A percentile compares a stretch with the other conserved stretches of the same genome.
phyloP scores from a whole-genome alignment of 257 asterid species.

The Paraleonurus japonicus region DNA sequence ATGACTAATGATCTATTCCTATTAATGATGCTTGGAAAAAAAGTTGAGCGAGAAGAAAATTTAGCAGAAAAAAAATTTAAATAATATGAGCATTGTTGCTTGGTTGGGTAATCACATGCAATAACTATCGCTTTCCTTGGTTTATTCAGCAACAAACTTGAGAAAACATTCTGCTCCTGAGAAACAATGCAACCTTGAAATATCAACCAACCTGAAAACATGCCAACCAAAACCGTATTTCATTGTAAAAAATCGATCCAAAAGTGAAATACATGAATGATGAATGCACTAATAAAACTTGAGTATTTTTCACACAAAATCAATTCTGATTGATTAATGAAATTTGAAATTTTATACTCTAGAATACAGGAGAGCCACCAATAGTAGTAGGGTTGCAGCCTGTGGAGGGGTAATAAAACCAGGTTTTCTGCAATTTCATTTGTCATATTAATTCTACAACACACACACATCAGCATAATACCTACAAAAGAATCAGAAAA shows the following conservation, averaged over 20 bases:
- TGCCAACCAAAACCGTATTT: background rate
- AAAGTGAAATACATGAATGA: background rate
- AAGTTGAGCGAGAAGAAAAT: too few relatives aligned
- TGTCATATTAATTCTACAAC: background rate
- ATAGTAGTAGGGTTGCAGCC: constrained; percentile 1
- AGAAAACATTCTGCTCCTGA: background rate
- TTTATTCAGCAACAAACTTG: background rate
- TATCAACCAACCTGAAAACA: constrained; percentile 13
- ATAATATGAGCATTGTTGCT: background rate
- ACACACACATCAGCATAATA: background rate
- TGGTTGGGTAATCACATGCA: background rate
- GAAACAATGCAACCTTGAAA: background rate
- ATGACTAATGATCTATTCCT: too few relatives aligned
- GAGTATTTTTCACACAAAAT: background rate
- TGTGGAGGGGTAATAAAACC: background rate
- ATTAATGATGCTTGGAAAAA: too few relatives aligned
- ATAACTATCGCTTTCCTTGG: background rate
- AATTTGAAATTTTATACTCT: background rate
- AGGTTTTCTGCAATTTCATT: background rate
- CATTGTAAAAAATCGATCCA: background rate
- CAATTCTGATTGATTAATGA: background rate
- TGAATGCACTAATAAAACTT: background rate
- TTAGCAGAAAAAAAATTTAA: too few relatives aligned
- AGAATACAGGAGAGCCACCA: constrained; percentile 1
- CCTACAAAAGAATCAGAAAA: constrained; percentile 2